Evolutionary conservation across 2,329 filamentous ascomycete species (phyloP).

Genomic region (Xylariales sp.): DNA sequence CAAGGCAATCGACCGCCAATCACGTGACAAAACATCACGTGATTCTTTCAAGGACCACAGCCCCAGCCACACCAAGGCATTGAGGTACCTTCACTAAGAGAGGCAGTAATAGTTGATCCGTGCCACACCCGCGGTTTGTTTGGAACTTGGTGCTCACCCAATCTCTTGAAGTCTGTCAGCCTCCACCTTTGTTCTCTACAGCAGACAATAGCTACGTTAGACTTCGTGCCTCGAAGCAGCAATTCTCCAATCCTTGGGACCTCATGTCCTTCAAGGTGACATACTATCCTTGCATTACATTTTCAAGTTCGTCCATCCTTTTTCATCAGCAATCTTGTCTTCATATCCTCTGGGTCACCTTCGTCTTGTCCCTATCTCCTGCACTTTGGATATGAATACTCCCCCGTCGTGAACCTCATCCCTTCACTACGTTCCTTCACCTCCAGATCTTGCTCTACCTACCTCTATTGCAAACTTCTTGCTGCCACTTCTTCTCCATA

Average conservation of each 20-base stretch:
- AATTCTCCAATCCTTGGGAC: constrained; percentile 10
- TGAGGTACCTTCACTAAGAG: too few relatives aligned
- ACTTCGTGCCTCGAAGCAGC: constrained; percentile 5
- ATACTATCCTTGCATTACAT: constrained; percentile 12
- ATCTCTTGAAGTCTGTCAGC: too few relatives aligned
- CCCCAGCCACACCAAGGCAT: too few relatives aligned
- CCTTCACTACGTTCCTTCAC: not conserved
- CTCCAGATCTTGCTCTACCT: constrained; percentile 5
- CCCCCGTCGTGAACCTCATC: constrained; percentile 4
- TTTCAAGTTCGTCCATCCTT: constrained; percentile 29
- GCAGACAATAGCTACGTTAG: too few relatives aligned
- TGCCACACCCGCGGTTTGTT: too few relatives aligned
- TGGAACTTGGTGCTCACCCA: too few relatives aligned
- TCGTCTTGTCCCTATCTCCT: constrained; percentile 9
- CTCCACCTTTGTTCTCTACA: too few relatives aligned
- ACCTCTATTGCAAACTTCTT: constrained; percentile 18
- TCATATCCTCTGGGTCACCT: constrained; percentile 12
- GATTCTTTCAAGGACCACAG: too few relatives aligned
- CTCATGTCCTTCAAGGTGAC: constrained; percentile 8
- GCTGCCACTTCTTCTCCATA: constrained; percentile 16
- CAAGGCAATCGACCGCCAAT: too few relatives aligned
- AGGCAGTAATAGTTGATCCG: too few relatives aligned
- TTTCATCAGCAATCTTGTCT: constrained; percentile 17
- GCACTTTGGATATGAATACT: too few relatives aligned
- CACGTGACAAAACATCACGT: too few relatives aligned